Evolutionary conservation across 805 yeast genomes (phyloP).

Genomic region (Ascoidea rubescens): DNA sequence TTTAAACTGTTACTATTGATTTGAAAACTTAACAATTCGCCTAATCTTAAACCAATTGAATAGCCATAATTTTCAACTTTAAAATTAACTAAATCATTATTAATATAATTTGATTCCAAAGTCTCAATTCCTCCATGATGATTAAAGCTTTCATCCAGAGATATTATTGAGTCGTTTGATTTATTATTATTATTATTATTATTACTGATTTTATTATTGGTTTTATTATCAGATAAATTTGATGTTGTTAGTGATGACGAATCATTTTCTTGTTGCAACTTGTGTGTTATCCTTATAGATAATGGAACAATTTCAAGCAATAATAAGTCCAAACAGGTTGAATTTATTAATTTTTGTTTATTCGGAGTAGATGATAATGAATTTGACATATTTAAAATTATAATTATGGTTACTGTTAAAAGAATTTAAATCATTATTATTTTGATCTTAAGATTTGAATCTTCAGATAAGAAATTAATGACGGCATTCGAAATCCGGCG

Average conservation of each 20-base stretch:
- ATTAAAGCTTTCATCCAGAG: conserved; percentile 3
- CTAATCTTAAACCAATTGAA: conserved; percentile 46
- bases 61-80: conserved; percentile 63
- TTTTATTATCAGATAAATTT: conserved; percentile 10
- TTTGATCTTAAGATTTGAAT: too few relatives aligned
- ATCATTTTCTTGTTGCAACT: conserved; percentile 19
- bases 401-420: too few relatives aligned
- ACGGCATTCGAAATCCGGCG: too few relatives aligned
- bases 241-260: conserved; percentile 8
- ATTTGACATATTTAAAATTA: too few relatives aligned
- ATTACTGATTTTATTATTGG: conserved; percentile 16
- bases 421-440: too few relatives aligned
- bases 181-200: conserved; percentile 12
- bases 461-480: too few relatives aligned
- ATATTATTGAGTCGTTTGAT: conserved; percentile 3
- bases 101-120: conserved; percentile 21
- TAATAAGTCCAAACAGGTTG: conserved; percentile 44
- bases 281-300: conserved; percentile 46
- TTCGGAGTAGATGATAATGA: too few relatives aligned
- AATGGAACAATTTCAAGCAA: conserved; percentile 69
- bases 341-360: conserved; percentile 35
- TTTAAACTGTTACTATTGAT: conserved; percentile 33
- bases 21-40: conserved; percentile 23
- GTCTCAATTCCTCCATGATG: conserved; percentile 28
- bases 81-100: conserved; percentile 36